Evolutionary conservation across 352 stramenopile species (phyloP), one percentile per base, ranked within the genome.

Genomic region (Phytophthora hibernalis): DNA sequence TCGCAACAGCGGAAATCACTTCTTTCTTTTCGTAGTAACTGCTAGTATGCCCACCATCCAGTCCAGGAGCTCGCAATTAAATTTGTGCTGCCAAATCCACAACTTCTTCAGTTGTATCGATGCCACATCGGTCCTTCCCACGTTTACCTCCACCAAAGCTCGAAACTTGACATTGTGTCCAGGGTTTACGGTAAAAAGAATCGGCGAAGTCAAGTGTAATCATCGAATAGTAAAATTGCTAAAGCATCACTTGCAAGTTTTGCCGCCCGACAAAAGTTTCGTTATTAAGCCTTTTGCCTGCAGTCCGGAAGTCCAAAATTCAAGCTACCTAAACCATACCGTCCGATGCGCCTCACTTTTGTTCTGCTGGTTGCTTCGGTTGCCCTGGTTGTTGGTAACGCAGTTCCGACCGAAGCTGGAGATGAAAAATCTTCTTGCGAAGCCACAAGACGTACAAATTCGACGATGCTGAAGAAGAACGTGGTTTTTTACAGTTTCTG

Each of bases 121-220:
- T 82, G 35, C 86, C 86, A 56, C 86, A 94, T 21, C 86, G 83
- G 54, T 90, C 72, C 55, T 93, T 84, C 84, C 86, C n/a, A 92
- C 84, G 66, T 92, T 88, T 21, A 92, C 74, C 26, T 94, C 86
- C 43, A 93, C 82, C 16, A 93, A 76, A 35, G 76, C 79, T 24
- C 70, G 70, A 56, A 94, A 85, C 13, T 51, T 54, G 44, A 90
- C 48, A 51, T 55, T 53, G 12, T 43, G 26, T n/a, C n/a, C n/a
- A n/a, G n/a, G n/a, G n/a, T n/a, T n/a, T n/a, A n/a, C n/a, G n/a
- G n/a, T n/a, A n/a, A n/a, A n/a, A n/a, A n/a, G n/a, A n/a, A n/a
- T n/a, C n/a, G n/a, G n/a, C n/a, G n/a, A n/a, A n/a, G n/a, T n/a
- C n/a, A n/a, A n/a, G n/a, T n/a, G n/a, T n/a, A n/a, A n/a, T n/a